Evolutionary conservation across 768 basidiomycete genomes (phyloP), one percentile per base, ranked within the genome.

Genomic region (Mycena rebaudengoi): DNA sequence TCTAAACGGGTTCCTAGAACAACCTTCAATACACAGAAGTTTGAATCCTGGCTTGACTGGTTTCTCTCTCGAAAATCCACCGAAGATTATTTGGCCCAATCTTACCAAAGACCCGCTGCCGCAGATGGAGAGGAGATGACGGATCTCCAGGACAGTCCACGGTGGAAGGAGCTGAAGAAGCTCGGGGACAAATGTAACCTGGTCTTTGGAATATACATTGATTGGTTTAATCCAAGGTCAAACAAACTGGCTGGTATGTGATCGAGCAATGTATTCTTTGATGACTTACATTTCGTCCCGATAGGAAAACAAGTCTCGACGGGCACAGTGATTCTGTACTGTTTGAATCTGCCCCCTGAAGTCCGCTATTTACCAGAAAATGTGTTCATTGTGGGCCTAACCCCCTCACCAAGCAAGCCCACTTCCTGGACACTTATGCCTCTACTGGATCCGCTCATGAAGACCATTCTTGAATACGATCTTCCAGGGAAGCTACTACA

Each of bases 401-500:
- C 73, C 23, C 75, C 75, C 44, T 68, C 70, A 0, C 74, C 74
- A 10, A 54, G 65, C 18, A 68, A 71, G 26, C 75, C 74, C 10
- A 60, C 20, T 32, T 49, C 56, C 3, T 35, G 29, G 21, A 55
- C 33, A 28, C 48, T 68, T 6, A 16, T 7, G 12, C 35, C 56
- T 48, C 29, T 69, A 16, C 39, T 67, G 16, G 44, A 63, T 18
- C 25, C 33, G 14, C 39, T 64, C 28, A 44, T 55, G 11, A 32
- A 53, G 18, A 49, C 32, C 14, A 26, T 56, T 30, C 21, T 40
- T 1, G 18, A 18, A 37, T 37, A 37, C 18, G 35, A 37, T 37
- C 35, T 37, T 10, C 43, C 52, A 37, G 67, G 67, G 4, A 46
- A 45, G 13, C 1, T 14, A 12, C 20, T 68, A 5, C 30, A 35